phyloP scores from a whole-genome alignment of 495 filamentous ascomycete species.

The Sporormia fimetaria region DNA sequence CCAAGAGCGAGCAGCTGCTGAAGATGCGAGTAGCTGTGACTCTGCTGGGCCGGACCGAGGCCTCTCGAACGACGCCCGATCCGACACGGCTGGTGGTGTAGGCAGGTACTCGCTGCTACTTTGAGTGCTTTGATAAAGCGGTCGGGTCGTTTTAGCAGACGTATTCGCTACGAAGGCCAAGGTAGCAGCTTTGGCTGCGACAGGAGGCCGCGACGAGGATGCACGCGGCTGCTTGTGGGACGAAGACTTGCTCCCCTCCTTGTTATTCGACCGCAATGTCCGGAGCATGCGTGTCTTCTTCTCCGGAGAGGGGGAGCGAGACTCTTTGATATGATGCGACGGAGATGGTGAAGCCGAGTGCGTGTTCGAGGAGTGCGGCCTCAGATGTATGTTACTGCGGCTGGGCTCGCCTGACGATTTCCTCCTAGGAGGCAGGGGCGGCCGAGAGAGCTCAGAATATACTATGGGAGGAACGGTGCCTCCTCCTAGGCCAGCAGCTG shows the following conservation, averaged over 20 bases:
- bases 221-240: slow-evolving; percentile 29
- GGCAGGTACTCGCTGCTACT: slow-evolving; percentile 4
- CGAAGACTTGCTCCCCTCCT: slow-evolving; percentile 46
- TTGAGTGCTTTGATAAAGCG: slow-evolving; percentile 3
- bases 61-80: slow-evolving; percentile 15
- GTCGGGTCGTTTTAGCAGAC: neutral
- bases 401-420: slow-evolving; percentile 38
- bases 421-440: slow-evolving; percentile 56
- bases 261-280: slow-evolving; percentile 57
- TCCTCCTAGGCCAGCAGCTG: slow-evolving; percentile 57
- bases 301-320: slow-evolving; percentile 69
- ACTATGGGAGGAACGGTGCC: slow-evolving; percentile 69
- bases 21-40: slow-evolving; percentile 6
- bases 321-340: slow-evolving; percentile 37
- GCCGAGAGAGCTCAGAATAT: slow-evolving; percentile 64
- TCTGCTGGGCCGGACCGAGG: slow-evolving; percentile 5
- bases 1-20: slow-evolving; percentile 10
- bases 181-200: slow-evolving; percentile 76
- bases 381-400: neutral
- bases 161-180: slow-evolving; percentile 54
- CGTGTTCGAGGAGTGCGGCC: slow-evolving; percentile 5
- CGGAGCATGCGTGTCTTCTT: slow-evolving; percentile 69
- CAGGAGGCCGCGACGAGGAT: slow-evolving; percentile 29
- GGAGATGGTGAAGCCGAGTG: slow-evolving; percentile 20
- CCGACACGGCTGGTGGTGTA: neutral